Base-by-base conservation (phyloP, 208 protist species). In the Leishmania martiniquensis region DNA sequence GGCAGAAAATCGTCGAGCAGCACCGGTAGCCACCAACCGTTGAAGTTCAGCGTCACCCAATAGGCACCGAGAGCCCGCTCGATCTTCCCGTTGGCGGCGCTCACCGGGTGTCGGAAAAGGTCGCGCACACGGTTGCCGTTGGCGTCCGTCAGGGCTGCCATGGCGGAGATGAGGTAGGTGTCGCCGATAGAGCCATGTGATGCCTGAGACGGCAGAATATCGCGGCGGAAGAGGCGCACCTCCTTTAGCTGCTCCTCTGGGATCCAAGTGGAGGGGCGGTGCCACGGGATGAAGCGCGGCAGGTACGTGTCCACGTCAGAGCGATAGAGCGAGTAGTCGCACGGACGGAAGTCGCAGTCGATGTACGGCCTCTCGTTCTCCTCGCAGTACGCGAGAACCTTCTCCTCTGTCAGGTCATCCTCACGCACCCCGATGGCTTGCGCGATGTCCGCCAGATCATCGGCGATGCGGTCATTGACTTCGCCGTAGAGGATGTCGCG, bases 1-100 rank as follows among this genome's bases (percentile, higher is more conserved):
- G 93, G 93, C 13, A 97, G 77, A 75, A 88, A 93, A 81, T 96
- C 92, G 79, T 97, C 94, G 15, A 97, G 68, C 59, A 95, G 78
- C 67, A 95, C 87, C 2, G 84, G 82, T 60, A 85, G 81, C 92
- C 94, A 97, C 92, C 92, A 95, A 45, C 92, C 94, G 77, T 96
- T 93, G 73, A 91, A 86, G 89, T 90, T 95, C 17, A 97, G 20
- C 15, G 85, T 91, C 15, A 95, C 88, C 82, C 89, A 89, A 80
- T 94, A 96, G 12, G 91, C 92, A 25, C 93, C 93, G 49, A 91
- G 68, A 1, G 84, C 63, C 12, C 85, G 82, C 81, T 97, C 93
- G 44, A 78, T 44, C 78, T 88, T 87, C 55, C 85, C 88, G 72
- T 85, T 85, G 15, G 78, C 77, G 13, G 85, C 82, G 74, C 84